phyloP scores from a whole-genome alignment of 1,139 yeast species.

The Scheffersomyces parashehatae region DNA sequence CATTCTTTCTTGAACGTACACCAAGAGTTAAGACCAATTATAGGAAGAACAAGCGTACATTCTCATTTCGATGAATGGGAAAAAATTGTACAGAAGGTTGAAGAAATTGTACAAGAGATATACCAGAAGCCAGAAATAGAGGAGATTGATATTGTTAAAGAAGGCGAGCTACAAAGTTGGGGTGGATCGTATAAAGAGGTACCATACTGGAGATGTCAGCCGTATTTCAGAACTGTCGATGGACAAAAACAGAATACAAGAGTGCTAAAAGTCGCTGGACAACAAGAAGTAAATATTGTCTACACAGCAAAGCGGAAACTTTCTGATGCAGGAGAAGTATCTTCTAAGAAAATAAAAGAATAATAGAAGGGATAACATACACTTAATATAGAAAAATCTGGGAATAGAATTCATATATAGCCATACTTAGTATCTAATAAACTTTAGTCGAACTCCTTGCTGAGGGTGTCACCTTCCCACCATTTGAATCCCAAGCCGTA shows the following conservation, averaged over 20 bases:
- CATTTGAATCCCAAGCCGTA: conserved; percentile 37
- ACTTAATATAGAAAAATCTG: no score
- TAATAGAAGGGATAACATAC: neutral
- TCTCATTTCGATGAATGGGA: conserved; percentile 64
- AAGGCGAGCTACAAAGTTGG: conserved; percentile 55
- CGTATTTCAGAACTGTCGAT: conserved; percentile 83
- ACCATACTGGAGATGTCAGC: conserved; percentile 98
- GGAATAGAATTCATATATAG: no score
- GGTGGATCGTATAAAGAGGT: conserved; percentile 79
- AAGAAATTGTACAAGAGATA: conserved; percentile 59
- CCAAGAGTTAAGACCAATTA: conserved; percentile 71
- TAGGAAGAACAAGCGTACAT: conserved; percentile 58
- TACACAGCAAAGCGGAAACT: conserved; percentile 1
- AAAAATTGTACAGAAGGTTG: conserved; percentile 65
- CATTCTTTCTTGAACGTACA: conserved; percentile 76
- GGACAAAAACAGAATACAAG: conserved; percentile 56
- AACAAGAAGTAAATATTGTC: conserved; percentile 3
- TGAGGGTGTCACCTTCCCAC: conserved; percentile 34
- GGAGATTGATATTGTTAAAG: conserved; percentile 50
- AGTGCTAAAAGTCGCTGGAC: conserved; percentile 38
- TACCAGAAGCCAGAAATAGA: conserved; percentile 44
- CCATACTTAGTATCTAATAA: neutral
- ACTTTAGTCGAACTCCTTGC: conserved; percentile 8
- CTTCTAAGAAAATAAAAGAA: conserved; percentile 3
- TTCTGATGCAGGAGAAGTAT: conserved; percentile 2